Base-by-base conservation (phyloP, 2,329 filamentous ascomycete genomes). In the Phaeosphaeria sp. region DNA sequence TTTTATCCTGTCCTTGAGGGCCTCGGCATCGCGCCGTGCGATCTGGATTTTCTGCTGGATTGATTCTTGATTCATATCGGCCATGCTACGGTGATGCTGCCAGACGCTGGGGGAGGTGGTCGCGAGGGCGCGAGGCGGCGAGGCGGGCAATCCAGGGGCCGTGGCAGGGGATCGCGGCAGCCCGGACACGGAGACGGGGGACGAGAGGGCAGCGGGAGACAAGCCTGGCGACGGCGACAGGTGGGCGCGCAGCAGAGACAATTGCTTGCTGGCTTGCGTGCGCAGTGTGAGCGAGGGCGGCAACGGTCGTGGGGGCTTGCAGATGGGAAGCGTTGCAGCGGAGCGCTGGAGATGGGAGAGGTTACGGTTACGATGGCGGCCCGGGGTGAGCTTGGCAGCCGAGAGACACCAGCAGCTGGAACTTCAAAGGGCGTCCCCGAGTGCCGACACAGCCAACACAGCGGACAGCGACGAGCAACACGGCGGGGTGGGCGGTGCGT, bases 1-100 rank as follows among this genome's bases (percentile, higher is more conserved):
- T 90, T 97, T 98, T 88, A 98, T 98, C 81, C 92, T 90, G 80
- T 98, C 94, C 86, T 98, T 98, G 72, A 98, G 84, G 53, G 91
- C 93, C 85, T 98, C 95, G 73, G 95, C 95, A 86, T 99, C 95
- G 84, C 95, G 92, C 81, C 95, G 89, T 78, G 95, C 94, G 82
- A 93, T 90, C 86, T 98, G 94, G 88, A 97, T 96, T 79, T 79
- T 82, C 75, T 82, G 80, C 76, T 83, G 81, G 62, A 83, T 81
- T 48, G 79, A 81, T 66, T 83, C 81, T 64, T 80, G 79, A 66
- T 77, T 82, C 75, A 81, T 80, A 69, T 82, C 81, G 72, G 81
- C 80, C 80, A 82, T 77, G 65, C 54, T 73, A 61, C 53, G 53
- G 42, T 22, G 55, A 55, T 53, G 54, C 46, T 44, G 55, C 54